Base-by-base conservation (phyloP, 2,329 filamentous ascomycete genomes). In the Chlorencoelia australis region DNA sequence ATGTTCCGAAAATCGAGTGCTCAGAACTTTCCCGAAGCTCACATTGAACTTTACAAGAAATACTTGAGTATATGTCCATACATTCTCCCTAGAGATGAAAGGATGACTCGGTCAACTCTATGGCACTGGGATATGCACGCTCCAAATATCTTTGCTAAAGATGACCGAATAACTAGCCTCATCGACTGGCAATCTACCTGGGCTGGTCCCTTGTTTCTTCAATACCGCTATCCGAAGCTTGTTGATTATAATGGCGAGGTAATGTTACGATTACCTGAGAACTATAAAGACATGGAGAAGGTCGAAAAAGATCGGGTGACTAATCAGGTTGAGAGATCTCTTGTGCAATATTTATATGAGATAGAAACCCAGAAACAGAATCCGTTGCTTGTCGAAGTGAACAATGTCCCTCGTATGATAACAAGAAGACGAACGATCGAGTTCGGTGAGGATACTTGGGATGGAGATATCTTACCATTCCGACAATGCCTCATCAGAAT, bases 101-200 rank as follows among this genome's bases (percentile, higher is more conserved):
- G 40, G 3, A 24, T 58, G 9, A 25, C 44, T 31, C 37, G 42
- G 24, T 45, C 60, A 11, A 52, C 52, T n/a, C 39, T 66, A 22
- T 64, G 55, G 58, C 59, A 66, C 48, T 49, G 44, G 20, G 59
- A 64, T 47, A 45, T 65, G 17, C 56, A 59, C 43, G 40, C 55
- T 11, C 46, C 47, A 2, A 66, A 63, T 39, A 46, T 65, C 16
- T 64, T 64, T 40, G 52, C 63, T 18, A 21, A 58, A n/a, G 42
- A 53, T 16, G 46, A 48, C 25, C 46, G 43, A 28, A 56, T 66
- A 24, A 57, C 58, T 6, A 52, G 56, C 33, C 34, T 66, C 5
- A 64, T 67, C 34, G 60, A 66, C 45, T 66, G 35, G 62, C 37
- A 40, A 19, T 27, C 22, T 37, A 35, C 26, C 30, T 41, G 38